Conservation (phyloP, 75 land plant species). For the Chamaecyparis obtusa region DNA sequence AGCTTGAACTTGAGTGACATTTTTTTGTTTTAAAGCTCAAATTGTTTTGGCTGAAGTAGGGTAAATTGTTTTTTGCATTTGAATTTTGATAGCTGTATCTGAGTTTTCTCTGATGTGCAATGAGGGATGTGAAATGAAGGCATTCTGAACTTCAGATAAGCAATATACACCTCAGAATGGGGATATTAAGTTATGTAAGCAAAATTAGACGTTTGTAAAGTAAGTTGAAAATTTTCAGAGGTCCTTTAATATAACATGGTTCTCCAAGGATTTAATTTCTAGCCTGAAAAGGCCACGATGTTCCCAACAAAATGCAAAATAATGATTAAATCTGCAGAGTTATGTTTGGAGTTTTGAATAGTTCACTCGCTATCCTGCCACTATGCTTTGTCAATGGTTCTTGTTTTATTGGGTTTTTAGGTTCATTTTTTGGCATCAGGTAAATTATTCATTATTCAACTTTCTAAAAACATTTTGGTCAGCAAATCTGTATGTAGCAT, state of each 20-base stretch:
- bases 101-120: slow-evolving; percentile 1
- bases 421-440: too few species aligned
- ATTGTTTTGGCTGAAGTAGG: not conserved
- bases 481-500: too few species aligned
- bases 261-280: not conserved
- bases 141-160: not conserved
- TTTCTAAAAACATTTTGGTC: too few species aligned
- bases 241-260: not conserved
- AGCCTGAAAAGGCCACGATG: too few species aligned
- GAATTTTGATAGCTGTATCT: not conserved
- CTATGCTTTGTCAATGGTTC: not conserved
- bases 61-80: not conserved
- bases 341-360: not conserved
- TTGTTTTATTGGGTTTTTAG: too few species aligned
- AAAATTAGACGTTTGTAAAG: not conserved
- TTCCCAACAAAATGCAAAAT: not conserved
- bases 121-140: not conserved
- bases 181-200: not conserved
- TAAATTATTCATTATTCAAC: too few species aligned
- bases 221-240: not conserved
- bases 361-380: not conserved
- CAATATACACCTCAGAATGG: not conserved
- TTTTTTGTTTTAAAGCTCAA: not conserved
- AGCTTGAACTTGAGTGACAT: not conserved
- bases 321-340: not conserved